Evolutionary conservation across 2,329 filamentous ascomycete genomes (phyloP).

Genomic region (Hymenoscyphus occultus): DNA sequence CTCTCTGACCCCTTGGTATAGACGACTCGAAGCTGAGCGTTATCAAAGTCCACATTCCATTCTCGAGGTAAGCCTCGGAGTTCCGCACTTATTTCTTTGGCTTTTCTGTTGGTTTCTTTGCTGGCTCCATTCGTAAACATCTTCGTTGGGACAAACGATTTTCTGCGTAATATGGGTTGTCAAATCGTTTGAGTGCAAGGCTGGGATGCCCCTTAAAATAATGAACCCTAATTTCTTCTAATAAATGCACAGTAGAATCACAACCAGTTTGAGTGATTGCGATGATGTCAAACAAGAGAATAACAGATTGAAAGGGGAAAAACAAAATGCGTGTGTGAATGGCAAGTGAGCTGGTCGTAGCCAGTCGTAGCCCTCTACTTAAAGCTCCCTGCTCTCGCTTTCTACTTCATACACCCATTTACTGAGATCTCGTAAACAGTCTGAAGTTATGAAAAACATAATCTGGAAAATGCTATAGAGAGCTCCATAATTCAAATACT

Average conservation of each 20-base stretch:
- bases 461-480: too few relatives aligned
- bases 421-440: too few relatives aligned
- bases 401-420: too few relatives aligned
- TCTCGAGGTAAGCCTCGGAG: conserved; percentile 15
- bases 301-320: background rate
- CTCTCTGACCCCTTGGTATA: conserved; percentile 13
- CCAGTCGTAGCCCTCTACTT: too few relatives aligned
- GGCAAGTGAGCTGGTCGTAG: too few relatives aligned
- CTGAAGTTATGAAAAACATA: too few relatives aligned
- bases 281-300: background rate
- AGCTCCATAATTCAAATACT: background rate
- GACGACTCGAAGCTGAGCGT: conserved; percentile 8
- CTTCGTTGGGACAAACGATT: background rate
- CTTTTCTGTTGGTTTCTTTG: conserved; percentile 5
- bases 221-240: background rate
- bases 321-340: background rate
- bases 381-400: too few relatives aligned
- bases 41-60: conserved; percentile 15
- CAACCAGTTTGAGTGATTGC: background rate
- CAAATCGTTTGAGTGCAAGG: background rate
- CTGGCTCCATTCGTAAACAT: background rate
- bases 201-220: background rate
- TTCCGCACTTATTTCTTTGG: conserved; percentile 15
- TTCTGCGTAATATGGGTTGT: background rate
- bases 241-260: background rate